phyloP scores from a whole-genome alignment of 192 early-diverging fungal genomes.

The Backusella psychrophila region DNA sequence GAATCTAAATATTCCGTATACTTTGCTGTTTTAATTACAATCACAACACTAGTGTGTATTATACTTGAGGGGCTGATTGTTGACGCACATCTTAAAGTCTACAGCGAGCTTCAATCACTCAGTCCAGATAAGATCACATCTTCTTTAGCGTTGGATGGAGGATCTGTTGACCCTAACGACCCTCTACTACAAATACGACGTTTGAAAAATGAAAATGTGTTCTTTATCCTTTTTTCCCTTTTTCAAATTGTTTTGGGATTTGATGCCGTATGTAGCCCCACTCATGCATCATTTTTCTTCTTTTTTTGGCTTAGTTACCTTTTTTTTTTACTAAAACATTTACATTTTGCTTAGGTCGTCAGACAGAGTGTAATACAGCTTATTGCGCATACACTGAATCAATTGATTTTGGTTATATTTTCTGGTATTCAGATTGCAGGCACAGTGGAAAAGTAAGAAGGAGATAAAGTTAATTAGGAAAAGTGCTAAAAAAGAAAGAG shows the following conservation, averaged over 20 bases:
- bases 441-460: slow-evolving; percentile 14
- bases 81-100: slow-evolving; percentile 5
- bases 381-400: slow-evolving; percentile 11
- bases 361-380: slow-evolving; percentile 22
- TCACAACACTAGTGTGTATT: slow-evolving; percentile 16
- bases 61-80: slow-evolving; percentile 11
- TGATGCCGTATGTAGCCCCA: slow-evolving; percentile 12
- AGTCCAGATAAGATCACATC: not conserved
- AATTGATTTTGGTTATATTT: slow-evolving; percentile 12
- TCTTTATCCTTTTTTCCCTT: slow-evolving; percentile 16
- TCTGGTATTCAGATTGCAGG: slow-evolving; percentile 17
- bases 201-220: slow-evolving; percentile 21
- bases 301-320: not conserved
- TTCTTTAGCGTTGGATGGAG: not conserved
- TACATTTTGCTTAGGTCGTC: slow-evolving; percentile 1
- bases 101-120: not conserved
- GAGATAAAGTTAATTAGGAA: not conserved
- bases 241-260: slow-evolving; percentile 19
- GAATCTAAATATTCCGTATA: not conserved
- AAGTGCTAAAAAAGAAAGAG: not conserved
- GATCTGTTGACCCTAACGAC: not conserved
- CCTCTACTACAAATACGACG: slow-evolving; percentile 3
- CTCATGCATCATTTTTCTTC: not conserved
- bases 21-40: slow-evolving; percentile 4
- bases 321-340: not conserved